Percentiles rank a stretch among this genome's conserved stretches.
Evolutionary conservation across 2,329 filamentous ascomycete species (phyloP).

Genomic region (Fusarium tanahbumbuense): DNA sequence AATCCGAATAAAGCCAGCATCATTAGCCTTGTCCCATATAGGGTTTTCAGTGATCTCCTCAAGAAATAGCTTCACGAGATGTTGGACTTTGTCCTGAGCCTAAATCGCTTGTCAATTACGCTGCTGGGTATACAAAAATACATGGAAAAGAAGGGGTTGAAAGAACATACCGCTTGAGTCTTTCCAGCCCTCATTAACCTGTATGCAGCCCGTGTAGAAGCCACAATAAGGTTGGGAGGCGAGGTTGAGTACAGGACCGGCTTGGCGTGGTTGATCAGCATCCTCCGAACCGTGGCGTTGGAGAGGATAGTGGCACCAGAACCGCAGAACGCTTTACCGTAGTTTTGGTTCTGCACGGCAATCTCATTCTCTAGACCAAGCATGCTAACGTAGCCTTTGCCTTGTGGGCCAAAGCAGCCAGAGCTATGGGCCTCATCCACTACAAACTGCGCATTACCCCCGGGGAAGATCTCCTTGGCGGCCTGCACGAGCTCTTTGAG

Average conservation of each 20-base stretch:
- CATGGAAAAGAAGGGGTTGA: too few species aligned
- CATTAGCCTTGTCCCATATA: background rate
- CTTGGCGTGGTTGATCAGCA: too few species aligned
- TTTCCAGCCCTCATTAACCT: too few species aligned
- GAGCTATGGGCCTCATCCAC: conserved; percentile 1
- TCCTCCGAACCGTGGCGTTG: too few species aligned
- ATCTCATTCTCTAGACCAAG: background rate
- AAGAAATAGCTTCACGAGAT: background rate
- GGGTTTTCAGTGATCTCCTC: background rate
- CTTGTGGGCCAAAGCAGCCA: background rate
- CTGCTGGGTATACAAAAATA: too few species aligned
- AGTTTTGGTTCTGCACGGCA: background rate
- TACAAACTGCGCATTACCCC: background rate
- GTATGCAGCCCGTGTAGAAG: too few species aligned
- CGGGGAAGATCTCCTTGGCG: background rate
- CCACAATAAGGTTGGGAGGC: too few species aligned
- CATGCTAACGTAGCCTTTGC: background rate
- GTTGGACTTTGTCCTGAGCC: background rate
- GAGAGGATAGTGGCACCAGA: too few species aligned
- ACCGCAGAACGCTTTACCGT: background rate
- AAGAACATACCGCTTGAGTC: too few species aligned
- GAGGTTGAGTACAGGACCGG: too few species aligned
- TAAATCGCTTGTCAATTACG: too few species aligned
- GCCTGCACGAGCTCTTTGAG: background rate
- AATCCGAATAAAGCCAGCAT: background rate